Percentiles rank a stretch among this genome's conserved stretches.
phyloP scores from a whole-genome alignment of 2,329 filamentous ascomycete species.

The Aphanocladium album region DNA sequence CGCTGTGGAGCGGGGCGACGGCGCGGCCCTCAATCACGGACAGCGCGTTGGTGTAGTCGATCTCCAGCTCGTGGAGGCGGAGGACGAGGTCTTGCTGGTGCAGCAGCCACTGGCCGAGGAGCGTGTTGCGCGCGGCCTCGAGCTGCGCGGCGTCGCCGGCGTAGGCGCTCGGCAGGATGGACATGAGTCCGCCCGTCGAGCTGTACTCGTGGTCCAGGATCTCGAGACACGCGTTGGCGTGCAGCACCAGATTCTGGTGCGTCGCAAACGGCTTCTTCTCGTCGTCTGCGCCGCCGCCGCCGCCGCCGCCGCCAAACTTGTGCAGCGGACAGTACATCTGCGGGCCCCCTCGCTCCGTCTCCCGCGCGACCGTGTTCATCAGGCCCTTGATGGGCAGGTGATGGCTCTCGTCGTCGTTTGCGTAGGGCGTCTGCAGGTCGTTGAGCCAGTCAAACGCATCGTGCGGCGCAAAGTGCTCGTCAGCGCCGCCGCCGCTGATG shows the following conservation, averaged over 20 bases:
- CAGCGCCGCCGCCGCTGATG: conserved; percentile 12
- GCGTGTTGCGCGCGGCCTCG: conserved; percentile 41
- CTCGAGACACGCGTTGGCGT: conserved; percentile 56
- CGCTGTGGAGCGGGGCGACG: conserved; percentile 48
- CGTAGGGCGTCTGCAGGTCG: conserved; percentile 44
- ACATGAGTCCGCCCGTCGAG: conserved; percentile 50
- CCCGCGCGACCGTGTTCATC: conserved; percentile 38
- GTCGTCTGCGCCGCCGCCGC: conserved; percentile 14
- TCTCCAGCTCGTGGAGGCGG: conserved; percentile 55
- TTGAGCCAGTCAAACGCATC: conserved; percentile 55
- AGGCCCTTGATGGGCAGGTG: conserved; percentile 42
- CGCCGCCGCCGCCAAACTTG: conserved; percentile 13
- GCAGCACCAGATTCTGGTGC: conserved; percentile 47
- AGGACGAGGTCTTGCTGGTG: conserved; percentile 48
- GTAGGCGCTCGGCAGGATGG: conserved; percentile 43
- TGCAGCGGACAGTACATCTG: conserved; percentile 44
- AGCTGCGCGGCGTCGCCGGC: conserved; percentile 32
- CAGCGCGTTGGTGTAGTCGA: conserved; percentile 44
- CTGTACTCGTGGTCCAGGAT: conserved; percentile 55
- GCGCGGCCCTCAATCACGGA: conserved; percentile 48
- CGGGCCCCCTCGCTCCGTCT: conserved; percentile 37
- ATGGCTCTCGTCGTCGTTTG: conserved; percentile 43
- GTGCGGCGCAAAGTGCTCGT: conserved; percentile 28
- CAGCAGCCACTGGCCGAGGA: conserved; percentile 54
- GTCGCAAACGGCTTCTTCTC: conserved; percentile 35